Evolutionary conservation across 192 early-diverging fungal genomes (phyloP), one percentile per base, ranked within the genome.

Genomic region (Dispira simplex): DNA sequence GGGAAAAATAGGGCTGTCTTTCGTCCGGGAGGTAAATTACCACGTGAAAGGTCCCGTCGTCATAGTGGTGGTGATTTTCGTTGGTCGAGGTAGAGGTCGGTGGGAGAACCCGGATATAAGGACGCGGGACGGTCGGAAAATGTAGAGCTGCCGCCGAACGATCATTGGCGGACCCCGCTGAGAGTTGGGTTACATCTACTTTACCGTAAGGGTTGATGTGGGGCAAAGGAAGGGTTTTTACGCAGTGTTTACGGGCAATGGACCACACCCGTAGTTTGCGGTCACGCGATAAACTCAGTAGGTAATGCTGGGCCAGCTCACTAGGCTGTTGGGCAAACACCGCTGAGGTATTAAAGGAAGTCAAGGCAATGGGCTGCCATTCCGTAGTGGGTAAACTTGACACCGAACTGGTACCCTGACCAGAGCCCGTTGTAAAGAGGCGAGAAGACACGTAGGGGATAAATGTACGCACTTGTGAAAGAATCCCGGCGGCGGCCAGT

Each of bases 1-100:
- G 62, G n/a, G 71, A 60, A 59, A 78, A 75, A 65, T 78, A 78
- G 13, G 76, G 76, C 54, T 68, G 62, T 2, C 68, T 68, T 53
- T 74, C 73, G 62, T 78, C 76, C 0, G 71, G 67, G 4, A 78
- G 73, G 69, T 72, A 78, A n/a, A 71, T 73, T n/a, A 73, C 55
- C 54, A 74, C 73, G 25, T 70, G 64, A 64, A 75, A 76, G n/a
- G 16, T 13, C 48, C 48, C 48, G 6, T 39, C 32, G 32, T 39
- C 32, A 39, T 39, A 39, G 6, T 6, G 32, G 32, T 39, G 32
- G 3, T 39, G 32, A 6, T 6, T 39, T 39, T 39, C 32, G 32
- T 39, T 39, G 32, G 32, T 39, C 18, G 48, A 16, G 4, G 21
- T 23, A 20, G 48, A 1, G 16, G 18, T n/a, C 1, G 16, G 54